Base-by-base conservation (phyloP, 352 stramenopile genomes). In the Phytophthora crassamura region DNA sequence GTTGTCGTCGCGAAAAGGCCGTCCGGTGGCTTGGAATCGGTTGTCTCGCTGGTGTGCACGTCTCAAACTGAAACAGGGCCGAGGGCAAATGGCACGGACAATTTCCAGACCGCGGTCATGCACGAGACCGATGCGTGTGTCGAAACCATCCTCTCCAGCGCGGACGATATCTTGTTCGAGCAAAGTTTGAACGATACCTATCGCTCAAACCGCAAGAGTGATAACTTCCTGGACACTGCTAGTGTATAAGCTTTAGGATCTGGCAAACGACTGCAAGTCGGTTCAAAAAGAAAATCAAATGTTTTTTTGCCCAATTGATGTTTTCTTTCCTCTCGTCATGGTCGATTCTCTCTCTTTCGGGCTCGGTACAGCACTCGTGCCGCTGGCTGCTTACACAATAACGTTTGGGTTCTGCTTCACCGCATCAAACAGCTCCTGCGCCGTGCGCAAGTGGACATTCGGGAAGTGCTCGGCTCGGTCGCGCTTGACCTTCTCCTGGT, bases 401-500 rank as follows among this genome's bases (percentile, higher is more conserved):
- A 28, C 20, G 14, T 59, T 69, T 5, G 72, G 64, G 43, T 72
- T n/a, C 18, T 53, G 36, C 58, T 74, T 62, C 14, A 60, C 59
- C 14, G 46, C 56, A 12, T 51, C 43, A 12, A 75, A 35, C 22
- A 73, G n/a, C 7, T 83, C 75, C 14, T 63, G 20, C 5, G 65
- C 25, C 12, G 75, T 73, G 38, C 56, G 60, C 12, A 84, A 81
- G 35, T 67, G 68, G 7, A 73, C 33, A 11, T 43, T 54, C 0
- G 49, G 36, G 41, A 79, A 84, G 52, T 64, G 67, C 32, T 72
- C 66, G 5, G 15, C 64, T 10, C 66, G 69, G 28, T 81, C 72
- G 34, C 67, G 66, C 46, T 67, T 20, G 0, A 74, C 60, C 50
- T 74, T 80, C 1, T 41, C 45, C 30, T 71, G 69, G 35, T 81